Conservation (phyloP, 352 stramenopile species). For the Phytophthora agathidicida region DNA sequence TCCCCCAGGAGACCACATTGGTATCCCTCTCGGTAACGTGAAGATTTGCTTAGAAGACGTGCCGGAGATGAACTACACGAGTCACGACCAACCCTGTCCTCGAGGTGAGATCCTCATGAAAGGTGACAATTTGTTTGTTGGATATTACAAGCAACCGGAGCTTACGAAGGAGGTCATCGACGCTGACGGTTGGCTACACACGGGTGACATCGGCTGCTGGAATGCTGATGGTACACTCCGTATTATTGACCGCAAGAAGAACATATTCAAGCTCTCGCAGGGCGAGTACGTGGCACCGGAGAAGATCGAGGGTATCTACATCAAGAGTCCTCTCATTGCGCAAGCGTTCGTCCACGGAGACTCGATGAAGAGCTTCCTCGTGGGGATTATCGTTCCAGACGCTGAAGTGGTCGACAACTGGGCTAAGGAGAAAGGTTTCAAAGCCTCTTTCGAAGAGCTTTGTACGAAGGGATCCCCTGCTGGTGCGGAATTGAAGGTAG, state of each 20-base stretch:
- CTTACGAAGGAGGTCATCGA: slow-evolving; percentile 92
- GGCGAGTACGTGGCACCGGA: slow-evolving; percentile 97
- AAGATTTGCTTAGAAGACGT: slow-evolving; percentile 95
- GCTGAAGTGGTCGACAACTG: slow-evolving; percentile 85
- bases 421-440: slow-evolving; percentile 56
- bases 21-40: slow-evolving; percentile 77
- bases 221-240: slow-evolving; percentile 91
- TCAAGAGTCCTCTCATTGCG: slow-evolving; percentile 89
- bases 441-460: slow-evolving; percentile 31
- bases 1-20: slow-evolving; percentile 88
- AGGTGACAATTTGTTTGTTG: slow-evolving; percentile 84
- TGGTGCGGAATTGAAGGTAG: slow-evolving; percentile 37
- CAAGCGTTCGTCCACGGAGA: slow-evolving; percentile 96
- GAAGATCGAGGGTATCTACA: slow-evolving; percentile 96
- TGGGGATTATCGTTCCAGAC: slow-evolving; percentile 95
- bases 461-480: slow-evolving; percentile 5
- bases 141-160: slow-evolving; percentile 96
- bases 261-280: slow-evolving; percentile 94
- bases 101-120: slow-evolving; percentile 88
- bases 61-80: slow-evolving; percentile 96
- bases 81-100: slow-evolving; percentile 52
- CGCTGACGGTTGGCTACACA: slow-evolving; percentile 96
- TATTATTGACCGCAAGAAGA: slow-evolving; percentile 94
- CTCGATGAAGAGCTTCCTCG: slow-evolving; percentile 93
- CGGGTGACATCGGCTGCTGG: slow-evolving; percentile 95